Evolutionary conservation across 1,139 yeast genomes (phyloP), one percentile per base, ranked within the genome.

Genomic region (Saccharomyces pastorianus): DNA sequence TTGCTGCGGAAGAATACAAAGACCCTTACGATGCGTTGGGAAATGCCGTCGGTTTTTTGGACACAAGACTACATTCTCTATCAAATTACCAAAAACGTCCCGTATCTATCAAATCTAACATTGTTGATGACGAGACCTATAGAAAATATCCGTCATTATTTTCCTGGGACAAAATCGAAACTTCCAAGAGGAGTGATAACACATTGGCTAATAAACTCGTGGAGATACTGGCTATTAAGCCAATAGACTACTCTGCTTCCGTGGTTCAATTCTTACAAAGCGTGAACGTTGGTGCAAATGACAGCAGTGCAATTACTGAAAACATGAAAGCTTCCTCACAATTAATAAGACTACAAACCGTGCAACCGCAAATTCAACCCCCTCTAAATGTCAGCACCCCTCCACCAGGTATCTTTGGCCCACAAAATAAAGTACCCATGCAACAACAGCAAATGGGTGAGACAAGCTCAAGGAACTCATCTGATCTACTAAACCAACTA

Each of bases 401-500:
- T 13, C 81, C 81, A 50, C 81, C 81, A 23, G 81, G 81, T 20
- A 66, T 77, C 53, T 74, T 74, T 57, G 60, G 63, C 17, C 65
- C 68, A 2, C 62, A 59, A 29, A 57, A 61, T 53, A 51, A 55
- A 53, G 53, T 50, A 29, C 56, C 56, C 27, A 61, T 60, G 51
- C 62, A 49, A 53, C 58, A 58, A 55, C 59, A 53, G 52, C 51
- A 63, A 58, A 48, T 51, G 55, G 49, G 42, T 29, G 60, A 53
- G n/a, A 55, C 59, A 46, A 58, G 61, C 53, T 52, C 65, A 54
- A 68, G 71, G 55, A 62, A 60, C 60, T 84, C 88, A 53, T 81
- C 86, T 28, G 90, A 85, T 66, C 74, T 85, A 62, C 74, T 85
- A 61, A 83, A 81, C 51, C 91, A 85, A 66, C 74, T 85, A 64